These are phyloP conservation scores for Plectosphaerella plurivora DNA, from an alignment of 2,329 filamentous ascomycete species.

Conservation along the genomic window DNA sequence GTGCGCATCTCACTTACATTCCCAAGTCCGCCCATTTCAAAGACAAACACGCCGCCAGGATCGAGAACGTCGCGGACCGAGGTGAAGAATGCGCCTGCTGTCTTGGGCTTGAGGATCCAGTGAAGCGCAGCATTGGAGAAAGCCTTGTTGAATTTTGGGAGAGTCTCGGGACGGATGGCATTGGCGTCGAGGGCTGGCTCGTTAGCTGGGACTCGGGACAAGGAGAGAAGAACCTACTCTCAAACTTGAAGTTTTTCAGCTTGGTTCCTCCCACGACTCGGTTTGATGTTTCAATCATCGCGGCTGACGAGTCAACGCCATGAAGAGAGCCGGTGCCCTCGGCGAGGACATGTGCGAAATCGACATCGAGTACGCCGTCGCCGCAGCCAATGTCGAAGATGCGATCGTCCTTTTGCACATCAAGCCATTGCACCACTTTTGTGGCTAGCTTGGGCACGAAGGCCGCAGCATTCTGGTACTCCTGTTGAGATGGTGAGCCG, in stretches of 20 bases:
- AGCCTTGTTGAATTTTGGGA: slow-evolving; percentile 42
- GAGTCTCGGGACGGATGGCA: slow-evolving; percentile 21
- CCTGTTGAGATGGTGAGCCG: slow-evolving; percentile 26
- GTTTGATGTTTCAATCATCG: slow-evolving; percentile 53
- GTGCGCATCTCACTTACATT: slow-evolving; percentile 61
- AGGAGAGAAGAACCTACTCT: no score
- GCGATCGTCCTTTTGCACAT: slow-evolving; percentile 51
- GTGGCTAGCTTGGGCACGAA: slow-evolving; percentile 60
- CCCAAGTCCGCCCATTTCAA: slow-evolving; percentile 69
- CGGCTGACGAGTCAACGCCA: slow-evolving; percentile 53
- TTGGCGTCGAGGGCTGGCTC: slow-evolving; percentile 41
- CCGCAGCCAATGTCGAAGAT: slow-evolving; percentile 63
- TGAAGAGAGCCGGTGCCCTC: slow-evolving; percentile 44
- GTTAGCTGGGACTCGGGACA: not conserved
- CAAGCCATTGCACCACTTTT: slow-evolving; percentile 54
- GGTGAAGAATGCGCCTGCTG: slow-evolving; percentile 44
- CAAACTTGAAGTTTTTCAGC: slow-evolving; percentile 33
- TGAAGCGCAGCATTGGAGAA: slow-evolving; percentile 66
- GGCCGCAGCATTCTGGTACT: slow-evolving; percentile 56
- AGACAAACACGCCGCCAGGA: slow-evolving; percentile 54
- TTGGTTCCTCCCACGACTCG: slow-evolving; percentile 30
- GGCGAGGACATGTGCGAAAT: slow-evolving; percentile 43
- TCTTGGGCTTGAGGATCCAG: slow-evolving; percentile 53
- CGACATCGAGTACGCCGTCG: slow-evolving; percentile 54
- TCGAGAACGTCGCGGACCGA: slow-evolving; percentile 47